phyloP scores from a whole-genome alignment of 331 rosid species.

The Spiraea crenata region DNA sequence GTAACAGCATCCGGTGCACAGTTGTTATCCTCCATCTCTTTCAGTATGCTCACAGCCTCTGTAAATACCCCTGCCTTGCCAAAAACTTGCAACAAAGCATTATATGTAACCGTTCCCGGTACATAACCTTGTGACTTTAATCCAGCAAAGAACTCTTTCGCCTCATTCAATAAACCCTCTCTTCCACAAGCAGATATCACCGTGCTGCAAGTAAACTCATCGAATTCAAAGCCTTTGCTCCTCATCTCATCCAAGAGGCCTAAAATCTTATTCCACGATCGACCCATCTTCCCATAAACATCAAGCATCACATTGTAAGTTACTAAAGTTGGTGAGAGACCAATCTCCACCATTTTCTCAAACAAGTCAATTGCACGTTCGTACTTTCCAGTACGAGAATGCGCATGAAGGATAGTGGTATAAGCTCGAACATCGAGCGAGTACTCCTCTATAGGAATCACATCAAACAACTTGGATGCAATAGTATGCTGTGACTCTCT shows the following conservation, averaged over 20 bases:
- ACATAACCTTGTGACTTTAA: constrained; percentile 64
- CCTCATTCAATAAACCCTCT: constrained; percentile 83
- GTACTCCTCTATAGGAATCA: constrained; percentile 70
- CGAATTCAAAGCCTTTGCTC: constrained; percentile 59
- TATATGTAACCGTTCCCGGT: constrained; percentile 84
- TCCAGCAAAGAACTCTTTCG: constrained; percentile 64
- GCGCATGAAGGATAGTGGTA: constrained; percentile 72
- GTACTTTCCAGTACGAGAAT: constrained; percentile 76
- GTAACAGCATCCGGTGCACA: constrained; percentile 76
- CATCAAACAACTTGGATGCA: constrained; percentile 75
- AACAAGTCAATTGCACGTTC: constrained; percentile 63
- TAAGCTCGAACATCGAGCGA: constrained; percentile 73
- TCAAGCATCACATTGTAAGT: constrained; percentile 95
- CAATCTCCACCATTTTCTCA: constrained; percentile 64
- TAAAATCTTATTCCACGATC: constrained; percentile 76
- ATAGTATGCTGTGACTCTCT: constrained; percentile 82
- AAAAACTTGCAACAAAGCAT: constrained; percentile 73
- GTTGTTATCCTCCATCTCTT: constrained; percentile 79
- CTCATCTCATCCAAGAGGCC: constrained; percentile 80
- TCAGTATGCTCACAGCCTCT: constrained; percentile 76
- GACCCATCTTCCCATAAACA: constrained; percentile 96
- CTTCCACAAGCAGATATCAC: constrained; percentile 93
- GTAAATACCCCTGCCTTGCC: constrained; percentile 83
- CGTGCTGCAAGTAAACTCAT: constrained; percentile 92
- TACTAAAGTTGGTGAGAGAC: constrained; percentile 79